These are phyloP conservation scores for Beauveria sp. DNA, from an alignment of 2,329 filamentous ascomycete genomes.

Conservation along the genomic window DNA sequence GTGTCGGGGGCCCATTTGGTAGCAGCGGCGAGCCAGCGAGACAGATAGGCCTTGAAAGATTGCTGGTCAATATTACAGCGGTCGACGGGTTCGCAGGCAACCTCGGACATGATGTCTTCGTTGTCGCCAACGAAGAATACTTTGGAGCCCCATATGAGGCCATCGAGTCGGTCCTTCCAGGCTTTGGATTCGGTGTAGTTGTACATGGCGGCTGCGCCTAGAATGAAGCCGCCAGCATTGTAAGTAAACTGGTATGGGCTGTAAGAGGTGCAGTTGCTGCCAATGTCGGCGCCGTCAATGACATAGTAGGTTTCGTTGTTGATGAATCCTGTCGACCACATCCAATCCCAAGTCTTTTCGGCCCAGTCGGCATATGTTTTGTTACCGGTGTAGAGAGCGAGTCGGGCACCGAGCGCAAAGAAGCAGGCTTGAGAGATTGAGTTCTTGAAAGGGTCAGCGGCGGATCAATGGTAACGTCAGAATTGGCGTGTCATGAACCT, in stretches of 20 bases:
- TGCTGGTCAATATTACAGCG: constrained; percentile 56
- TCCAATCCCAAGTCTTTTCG: constrained; percentile 65
- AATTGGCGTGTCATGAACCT: background rate
- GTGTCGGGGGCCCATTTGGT: constrained; percentile 59
- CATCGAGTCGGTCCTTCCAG: constrained; percentile 53
- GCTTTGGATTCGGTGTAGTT: constrained; percentile 46
- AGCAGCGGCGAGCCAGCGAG: constrained; percentile 53
- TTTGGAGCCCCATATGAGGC: constrained; percentile 44
- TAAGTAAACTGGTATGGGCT: constrained; percentile 61
- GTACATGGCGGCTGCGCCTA: constrained; percentile 61
- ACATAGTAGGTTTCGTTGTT: constrained; percentile 47
- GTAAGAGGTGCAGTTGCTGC: constrained; percentile 48
- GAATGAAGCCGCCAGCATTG: constrained; percentile 59
- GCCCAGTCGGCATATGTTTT: constrained; percentile 73
- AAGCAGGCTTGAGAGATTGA: constrained; percentile 56
- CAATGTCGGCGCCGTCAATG: constrained; percentile 54
- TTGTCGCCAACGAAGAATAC: constrained; percentile 47
- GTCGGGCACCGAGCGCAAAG: constrained; percentile 56
- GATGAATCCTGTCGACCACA: constrained; percentile 48
- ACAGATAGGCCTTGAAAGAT: constrained; percentile 57
- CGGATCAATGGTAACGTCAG: background rate
- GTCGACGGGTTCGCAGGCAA: constrained; percentile 54
- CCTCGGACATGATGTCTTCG: constrained; percentile 55
- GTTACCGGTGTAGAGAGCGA: constrained; percentile 72
- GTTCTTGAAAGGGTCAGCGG: constrained; percentile 31